A percentile compares a stretch with the other conserved stretches of the same genome.
These are phyloP conservation scores for Aspergillus brasiliensis DNA, from an alignment of 2,329 filamentous ascomycete species.

Conservation along the genomic window DNA sequence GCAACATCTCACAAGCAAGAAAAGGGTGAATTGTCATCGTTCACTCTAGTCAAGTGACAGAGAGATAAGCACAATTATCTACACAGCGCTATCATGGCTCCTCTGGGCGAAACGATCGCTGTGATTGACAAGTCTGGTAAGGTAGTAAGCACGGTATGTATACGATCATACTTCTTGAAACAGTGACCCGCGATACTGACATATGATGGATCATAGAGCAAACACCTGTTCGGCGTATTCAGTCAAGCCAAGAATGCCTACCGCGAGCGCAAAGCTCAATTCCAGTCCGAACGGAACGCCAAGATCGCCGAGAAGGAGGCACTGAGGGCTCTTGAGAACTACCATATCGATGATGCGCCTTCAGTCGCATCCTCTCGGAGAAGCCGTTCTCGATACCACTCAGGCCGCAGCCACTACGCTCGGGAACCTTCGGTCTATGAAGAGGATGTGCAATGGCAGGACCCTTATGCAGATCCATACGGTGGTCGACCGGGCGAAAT, in stretches of 20 bases:
- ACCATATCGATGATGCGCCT: slow-evolving; percentile 51
- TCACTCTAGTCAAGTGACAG: background rate
- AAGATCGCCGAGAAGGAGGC: slow-evolving; percentile 60
- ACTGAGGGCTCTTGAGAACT: slow-evolving; percentile 58
- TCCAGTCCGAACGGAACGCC: slow-evolving; percentile 69
- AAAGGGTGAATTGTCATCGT: background rate
- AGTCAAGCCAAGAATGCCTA: slow-evolving; percentile 90
- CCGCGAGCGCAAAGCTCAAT: slow-evolving; percentile 79
- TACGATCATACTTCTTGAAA: background rate
- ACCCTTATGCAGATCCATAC: slow-evolving; percentile 22
- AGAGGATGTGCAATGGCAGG: slow-evolving; percentile 32
- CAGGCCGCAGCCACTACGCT: slow-evolving; percentile 30
- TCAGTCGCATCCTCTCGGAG: slow-evolving; percentile 47
- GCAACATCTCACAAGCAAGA: background rate
- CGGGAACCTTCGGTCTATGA: slow-evolving; percentile 29
- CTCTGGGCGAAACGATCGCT: slow-evolving; percentile 71
- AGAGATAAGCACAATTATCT: no score
- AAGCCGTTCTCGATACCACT: slow-evolving; percentile 40
- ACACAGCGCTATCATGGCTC: slow-evolving; percentile 26
- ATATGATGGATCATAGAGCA: slow-evolving; percentile 62
- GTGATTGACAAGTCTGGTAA: slow-evolving; percentile 91
- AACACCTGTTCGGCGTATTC: slow-evolving; percentile 86
- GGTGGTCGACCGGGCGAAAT: slow-evolving; percentile 28
- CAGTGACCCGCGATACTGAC: slow-evolving; percentile 12
- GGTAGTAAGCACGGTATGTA: slow-evolving; percentile 80